Evolutionary conservation across 2,329 filamentous ascomycete species (phyloP).

Genomic region (Lachnellula hyalina): DNA sequence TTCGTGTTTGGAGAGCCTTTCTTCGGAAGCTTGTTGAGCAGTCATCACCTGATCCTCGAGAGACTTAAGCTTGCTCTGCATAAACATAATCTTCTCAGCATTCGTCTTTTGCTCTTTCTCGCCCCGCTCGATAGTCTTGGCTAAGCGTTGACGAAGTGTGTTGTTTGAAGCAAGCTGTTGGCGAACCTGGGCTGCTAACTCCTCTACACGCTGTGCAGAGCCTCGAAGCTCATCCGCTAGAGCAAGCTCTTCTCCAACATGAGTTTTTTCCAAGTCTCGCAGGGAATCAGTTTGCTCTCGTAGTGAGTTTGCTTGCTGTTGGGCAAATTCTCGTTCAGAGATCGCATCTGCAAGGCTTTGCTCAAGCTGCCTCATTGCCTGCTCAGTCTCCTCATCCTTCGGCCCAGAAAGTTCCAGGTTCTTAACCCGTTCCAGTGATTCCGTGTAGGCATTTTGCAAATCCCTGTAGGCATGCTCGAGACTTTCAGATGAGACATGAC

Average conservation of each 20-base stretch:
- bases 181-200: slow-evolving; percentile 72
- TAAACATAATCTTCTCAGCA: slow-evolving; percentile 72
- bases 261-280: slow-evolving; percentile 49
- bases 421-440: slow-evolving; percentile 62
- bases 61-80: slow-evolving; percentile 73
- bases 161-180: slow-evolving; percentile 75
- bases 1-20: slow-evolving; percentile 76
- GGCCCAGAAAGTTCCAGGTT: slow-evolving; percentile 50
- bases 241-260: slow-evolving; percentile 54
- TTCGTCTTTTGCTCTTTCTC: slow-evolving; percentile 79
- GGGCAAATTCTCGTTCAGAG: slow-evolving; percentile 67
- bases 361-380: slow-evolving; percentile 61
- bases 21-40: slow-evolving; percentile 83
- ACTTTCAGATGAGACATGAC: slow-evolving; percentile 61
- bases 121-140: slow-evolving; percentile 74
- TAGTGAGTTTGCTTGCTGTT: slow-evolving; percentile 58
- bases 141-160: slow-evolving; percentile 68
- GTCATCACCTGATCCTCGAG: slow-evolving; percentile 80
- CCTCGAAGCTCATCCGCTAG: slow-evolving; percentile 66
- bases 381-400: slow-evolving; percentile 53
- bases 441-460: slow-evolving; percentile 64
- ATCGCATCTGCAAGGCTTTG: slow-evolving; percentile 63
- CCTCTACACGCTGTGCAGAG: slow-evolving; percentile 72
- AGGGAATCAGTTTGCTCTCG: slow-evolving; percentile 56
- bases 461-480: slow-evolving; percentile 70